A percentile compares a stretch with the other conserved stretches of the same genome.
Conservation (phyloP, 2,329 filamentous ascomycete species). For the Colletotrichum sp. region DNA sequence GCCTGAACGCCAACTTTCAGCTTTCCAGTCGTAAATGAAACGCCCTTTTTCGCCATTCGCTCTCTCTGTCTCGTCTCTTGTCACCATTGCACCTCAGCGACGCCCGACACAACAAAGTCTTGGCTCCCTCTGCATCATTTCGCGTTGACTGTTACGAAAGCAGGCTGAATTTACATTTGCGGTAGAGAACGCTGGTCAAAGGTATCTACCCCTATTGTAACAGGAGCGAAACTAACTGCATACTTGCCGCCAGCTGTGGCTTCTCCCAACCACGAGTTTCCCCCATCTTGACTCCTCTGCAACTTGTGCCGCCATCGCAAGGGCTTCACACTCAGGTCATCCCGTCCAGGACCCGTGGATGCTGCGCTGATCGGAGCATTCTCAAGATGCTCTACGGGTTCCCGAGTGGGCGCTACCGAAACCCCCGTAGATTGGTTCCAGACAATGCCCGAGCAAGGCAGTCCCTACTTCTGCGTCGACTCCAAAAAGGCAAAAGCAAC, state of each 20-base stretch:
- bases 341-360: background rate
- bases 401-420: background rate
- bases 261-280: background rate
- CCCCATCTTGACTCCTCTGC: background rate
- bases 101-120: background rate
- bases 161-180: background rate
- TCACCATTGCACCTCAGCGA: background rate
- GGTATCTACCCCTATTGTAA: background rate
- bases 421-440: background rate
- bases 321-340: background rate
- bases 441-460: background rate
- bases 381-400: background rate
- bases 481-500: background rate
- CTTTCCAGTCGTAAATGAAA: conserved; percentile 18
- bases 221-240: background rate
- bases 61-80: background rate
- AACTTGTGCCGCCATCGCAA: background rate
- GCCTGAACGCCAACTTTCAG: conserved; percentile 19
- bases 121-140: background rate
- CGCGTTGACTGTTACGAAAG: background rate
- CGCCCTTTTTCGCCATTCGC: conserved; percentile 12
- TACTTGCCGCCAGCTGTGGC: background rate
- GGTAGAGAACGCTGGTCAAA: background rate
- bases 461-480: background rate
- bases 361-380: background rate